These are phyloP conservation scores for Rhizophagus clarus DNA, from an alignment of 192 early-diverging fungal species.

Conservation along the genomic window DNA sequence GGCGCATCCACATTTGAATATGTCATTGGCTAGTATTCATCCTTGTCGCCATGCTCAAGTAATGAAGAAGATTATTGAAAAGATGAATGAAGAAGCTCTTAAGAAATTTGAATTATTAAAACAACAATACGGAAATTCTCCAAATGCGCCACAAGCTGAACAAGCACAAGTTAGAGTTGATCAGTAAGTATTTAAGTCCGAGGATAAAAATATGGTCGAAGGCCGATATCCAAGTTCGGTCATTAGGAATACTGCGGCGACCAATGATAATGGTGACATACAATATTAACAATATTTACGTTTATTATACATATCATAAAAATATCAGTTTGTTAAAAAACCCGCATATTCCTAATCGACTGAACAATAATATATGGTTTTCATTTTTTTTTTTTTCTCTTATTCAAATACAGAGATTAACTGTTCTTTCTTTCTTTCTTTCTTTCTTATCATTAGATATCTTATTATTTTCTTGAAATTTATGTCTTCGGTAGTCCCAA, in stretches of 20 bases:
- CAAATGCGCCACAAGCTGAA: constrained; percentile 18
- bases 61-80: constrained; percentile 95
- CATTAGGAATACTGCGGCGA: no score
- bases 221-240: no score
- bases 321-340: no score
- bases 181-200: constrained; percentile 65
- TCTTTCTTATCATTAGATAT: constrained; percentile 49
- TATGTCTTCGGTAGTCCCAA: constrained; percentile 94
- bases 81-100: constrained; percentile 67
- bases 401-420: no score
- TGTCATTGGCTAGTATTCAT: constrained; percentile 92
- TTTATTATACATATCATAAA: no score
- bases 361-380: no score
- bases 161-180: constrained; percentile 76
- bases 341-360: no score
- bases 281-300: no score
- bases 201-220: no score
- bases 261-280: no score
- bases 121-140: neutral
- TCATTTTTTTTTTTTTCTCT: neutral
- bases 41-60: constrained; percentile 98
- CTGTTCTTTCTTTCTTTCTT: constrained; percentile 11
- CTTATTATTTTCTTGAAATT: constrained; percentile 97
- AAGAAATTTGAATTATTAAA: constrained; percentile 53
- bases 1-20: constrained; percentile 86